Percentiles rank a stretch among this genome's conserved stretches.
phyloP scores from a whole-genome alignment of 2,329 filamentous ascomycete species.

The Xylaria sp. region DNA sequence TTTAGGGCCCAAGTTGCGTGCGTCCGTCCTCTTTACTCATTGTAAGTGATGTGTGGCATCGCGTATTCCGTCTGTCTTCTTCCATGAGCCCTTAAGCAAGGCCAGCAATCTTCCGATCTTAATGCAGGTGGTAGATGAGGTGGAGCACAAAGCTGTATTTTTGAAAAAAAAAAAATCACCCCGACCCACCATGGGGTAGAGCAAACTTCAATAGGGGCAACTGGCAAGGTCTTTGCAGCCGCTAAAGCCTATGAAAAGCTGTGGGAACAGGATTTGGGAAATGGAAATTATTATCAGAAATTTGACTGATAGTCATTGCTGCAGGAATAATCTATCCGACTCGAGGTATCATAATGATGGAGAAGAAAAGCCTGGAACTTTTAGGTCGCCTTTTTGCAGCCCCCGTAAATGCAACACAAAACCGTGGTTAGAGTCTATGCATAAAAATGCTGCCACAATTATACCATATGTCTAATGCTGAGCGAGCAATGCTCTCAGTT shows the following conservation, averaged over 20 bases:
- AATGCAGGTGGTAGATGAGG: constrained; percentile 15
- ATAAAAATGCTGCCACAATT: constrained; percentile 47
- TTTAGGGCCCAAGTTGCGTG: constrained; percentile 16
- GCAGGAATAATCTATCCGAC: constrained; percentile 42
- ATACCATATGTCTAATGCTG: constrained; percentile 45
- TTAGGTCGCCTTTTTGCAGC: constrained; percentile 50
- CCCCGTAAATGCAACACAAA: constrained; percentile 53
- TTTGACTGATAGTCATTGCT: constrained; percentile 37
- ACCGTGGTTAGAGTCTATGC: constrained; percentile 50
- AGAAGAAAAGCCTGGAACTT: constrained; percentile 49
- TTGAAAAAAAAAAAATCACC: too few species aligned
- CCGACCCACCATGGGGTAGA: constrained; percentile 23
- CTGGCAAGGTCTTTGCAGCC: constrained; percentile 22
- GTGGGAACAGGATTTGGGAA: constrained; percentile 35
- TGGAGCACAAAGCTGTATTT: neutral
- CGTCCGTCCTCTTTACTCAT: constrained; percentile 7
- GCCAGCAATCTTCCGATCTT: constrained; percentile 30
- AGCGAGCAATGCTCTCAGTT: constrained; percentile 47
- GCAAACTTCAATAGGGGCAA: constrained; percentile 22
- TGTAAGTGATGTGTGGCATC: neutral
- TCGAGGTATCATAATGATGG: constrained; percentile 51
- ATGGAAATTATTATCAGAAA: constrained; percentile 31
- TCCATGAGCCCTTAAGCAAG: constrained; percentile 16
- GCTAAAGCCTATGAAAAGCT: constrained; percentile 29
- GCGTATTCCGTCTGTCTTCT: neutral